Evolutionary conservation across 352 stramenopile species (phyloP).

Genomic region (Pilasporangium apinafurcum): DNA sequence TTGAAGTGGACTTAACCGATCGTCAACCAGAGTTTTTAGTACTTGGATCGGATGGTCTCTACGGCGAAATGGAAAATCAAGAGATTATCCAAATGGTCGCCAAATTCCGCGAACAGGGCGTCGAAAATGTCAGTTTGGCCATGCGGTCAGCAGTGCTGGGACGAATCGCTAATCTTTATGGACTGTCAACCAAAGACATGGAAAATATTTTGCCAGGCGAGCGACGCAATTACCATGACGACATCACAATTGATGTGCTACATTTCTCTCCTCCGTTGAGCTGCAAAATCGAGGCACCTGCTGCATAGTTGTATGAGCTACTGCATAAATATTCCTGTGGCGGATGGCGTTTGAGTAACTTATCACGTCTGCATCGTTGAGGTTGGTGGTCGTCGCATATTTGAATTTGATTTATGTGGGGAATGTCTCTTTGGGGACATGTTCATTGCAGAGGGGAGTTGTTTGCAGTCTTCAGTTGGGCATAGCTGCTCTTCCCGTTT

Average conservation of each 20-base stretch:
- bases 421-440: too few relatives aligned
- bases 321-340: too few relatives aligned
- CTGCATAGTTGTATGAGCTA: too few relatives aligned
- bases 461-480: too few relatives aligned
- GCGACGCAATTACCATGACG: conserved; percentile 60
- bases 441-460: too few relatives aligned
- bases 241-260: conserved; percentile 69
- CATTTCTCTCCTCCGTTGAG: conserved; percentile 44
- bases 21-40: conserved; percentile 56
- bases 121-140: conserved; percentile 46
- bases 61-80: conserved; percentile 54
- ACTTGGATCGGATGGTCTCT: conserved; percentile 54
- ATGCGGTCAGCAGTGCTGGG: conserved; percentile 40
- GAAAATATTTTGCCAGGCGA: conserved; percentile 49
- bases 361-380: too few relatives aligned
- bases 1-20: conserved; percentile 43
- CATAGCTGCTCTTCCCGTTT: too few relatives aligned
- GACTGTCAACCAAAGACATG: conserved; percentile 33
- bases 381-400: too few relatives aligned
- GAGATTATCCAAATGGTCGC: conserved; percentile 50
- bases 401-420: too few relatives aligned
- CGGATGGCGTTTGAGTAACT: too few relatives aligned
- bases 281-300: too few relatives aligned
- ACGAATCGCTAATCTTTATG: conserved; percentile 50
- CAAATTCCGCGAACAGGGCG: conserved; percentile 34